phyloP scores from a whole-genome alignment of 2,329 filamentous ascomycete species.

The Aureobasidium pullulans region DNA sequence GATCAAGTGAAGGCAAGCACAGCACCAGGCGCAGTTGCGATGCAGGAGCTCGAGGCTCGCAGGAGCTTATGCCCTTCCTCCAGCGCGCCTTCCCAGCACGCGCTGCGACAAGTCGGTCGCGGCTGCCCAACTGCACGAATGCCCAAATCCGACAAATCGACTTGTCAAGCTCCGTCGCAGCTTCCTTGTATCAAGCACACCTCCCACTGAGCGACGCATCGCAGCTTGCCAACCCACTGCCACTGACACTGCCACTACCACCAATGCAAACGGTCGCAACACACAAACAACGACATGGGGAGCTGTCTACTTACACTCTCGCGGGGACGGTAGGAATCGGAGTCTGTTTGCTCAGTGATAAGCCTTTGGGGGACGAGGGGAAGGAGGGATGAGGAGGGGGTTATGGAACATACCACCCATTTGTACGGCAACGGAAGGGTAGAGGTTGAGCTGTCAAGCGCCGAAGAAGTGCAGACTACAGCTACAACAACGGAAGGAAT shows the following conservation, averaged over 20 bases:
- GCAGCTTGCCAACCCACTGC: neutral
- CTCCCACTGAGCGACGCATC: neutral
- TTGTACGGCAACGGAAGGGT: conserved; percentile 13
- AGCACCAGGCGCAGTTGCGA: neutral
- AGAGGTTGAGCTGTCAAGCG: conserved; percentile 14
- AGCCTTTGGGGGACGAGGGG: conserved; percentile 11
- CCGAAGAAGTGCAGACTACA: conserved; percentile 11
- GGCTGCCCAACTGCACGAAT: neutral
- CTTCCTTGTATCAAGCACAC: neutral
- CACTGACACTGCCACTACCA: neutral
- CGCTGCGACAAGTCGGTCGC: conserved; percentile 1
- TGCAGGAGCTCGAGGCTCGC: conserved; percentile 1
- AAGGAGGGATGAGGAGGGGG: conserved; percentile 13
- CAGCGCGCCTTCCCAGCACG: conserved; percentile 9
- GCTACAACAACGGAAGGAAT: conserved; percentile 14
- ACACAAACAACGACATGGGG: neutral
- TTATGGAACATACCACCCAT: conserved; percentile 14
- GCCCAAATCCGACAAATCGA: neutral
- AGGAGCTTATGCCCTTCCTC: neutral
- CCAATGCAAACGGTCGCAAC: conserved; percentile 6
- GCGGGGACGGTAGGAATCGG: conserved; percentile 25
- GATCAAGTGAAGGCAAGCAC: neutral
- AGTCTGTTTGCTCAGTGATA: conserved; percentile 17
- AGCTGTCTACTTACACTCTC: conserved; percentile 21
- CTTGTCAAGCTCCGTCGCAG: conserved; percentile 6